phyloP scores from a whole-genome alignment of 164 flowering plant species.

The Cinnamomum chago region DNA sequence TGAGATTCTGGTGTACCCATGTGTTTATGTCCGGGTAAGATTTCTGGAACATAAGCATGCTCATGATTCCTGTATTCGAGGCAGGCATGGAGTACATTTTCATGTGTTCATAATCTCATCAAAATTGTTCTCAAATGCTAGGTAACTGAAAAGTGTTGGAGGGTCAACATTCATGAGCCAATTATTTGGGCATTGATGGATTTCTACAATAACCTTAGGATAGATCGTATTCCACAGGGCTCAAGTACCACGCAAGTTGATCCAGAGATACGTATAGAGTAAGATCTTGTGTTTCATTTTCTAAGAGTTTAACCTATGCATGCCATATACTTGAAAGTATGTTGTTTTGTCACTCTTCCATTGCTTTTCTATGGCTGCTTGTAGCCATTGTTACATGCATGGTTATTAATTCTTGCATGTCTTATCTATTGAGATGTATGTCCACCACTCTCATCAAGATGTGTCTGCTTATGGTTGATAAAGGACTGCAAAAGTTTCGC shows the following conservation, averaged over 20 bases:
- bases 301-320: neutral
- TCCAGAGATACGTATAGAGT: constrained; percentile 93
- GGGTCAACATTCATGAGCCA: constrained; percentile 89
- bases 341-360: too few relatives aligned
- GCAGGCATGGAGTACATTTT: neutral
- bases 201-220: constrained; percentile 64
- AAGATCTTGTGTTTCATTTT: constrained; percentile 26
- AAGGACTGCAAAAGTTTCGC: too few relatives aligned
- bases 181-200: constrained; percentile 87
- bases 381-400: too few relatives aligned
- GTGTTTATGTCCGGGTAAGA: constrained; percentile 78
- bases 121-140: constrained; percentile 25
- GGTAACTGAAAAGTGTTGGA: constrained; percentile 86
- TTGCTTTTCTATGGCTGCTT: too few relatives aligned
- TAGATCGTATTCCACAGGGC: constrained; percentile 64
- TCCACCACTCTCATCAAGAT: too few relatives aligned
- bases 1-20: constrained; percentile 79
- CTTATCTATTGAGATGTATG: too few relatives aligned
- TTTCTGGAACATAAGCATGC: neutral
- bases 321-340: too few relatives aligned
- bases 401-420: too few relatives aligned
- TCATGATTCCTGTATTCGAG: neutral
- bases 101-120: neutral
- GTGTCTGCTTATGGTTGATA: too few relatives aligned
- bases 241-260: constrained; percentile 73